Base-by-base conservation (phyloP, 805 yeast genomes). In the Yarrowia hollandica region DNA sequence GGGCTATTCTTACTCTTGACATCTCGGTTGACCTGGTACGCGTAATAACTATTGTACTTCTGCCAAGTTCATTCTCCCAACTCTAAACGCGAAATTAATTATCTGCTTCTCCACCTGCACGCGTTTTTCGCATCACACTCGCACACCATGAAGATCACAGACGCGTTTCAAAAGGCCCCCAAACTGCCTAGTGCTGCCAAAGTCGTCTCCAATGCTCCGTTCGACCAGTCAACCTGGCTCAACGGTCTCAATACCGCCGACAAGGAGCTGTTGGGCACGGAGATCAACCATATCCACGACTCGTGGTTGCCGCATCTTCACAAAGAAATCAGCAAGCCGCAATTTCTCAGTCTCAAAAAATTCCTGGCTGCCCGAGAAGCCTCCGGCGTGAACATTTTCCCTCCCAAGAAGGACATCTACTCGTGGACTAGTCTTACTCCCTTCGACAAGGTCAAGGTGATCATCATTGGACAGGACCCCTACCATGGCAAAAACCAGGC, bases 391-490 rank as follows among this genome's bases (percentile, higher is more conserved):
- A 77, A 82, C 1, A 77, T 92, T 0, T 92, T 89, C 72, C 99
- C 99, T 1, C 91, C 92, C 0, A 69, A 75, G 15, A 67, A 79
- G 12, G 86, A 88, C 61, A 82, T 94, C 18, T 94, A 94, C 69
- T 88, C 97, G 0, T 94, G 98, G 97, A 84, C 95, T 1, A 80
- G 90, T 28, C 76, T 84, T 15, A 90, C 98, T 0, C 96, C 96
- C 0, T 74, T 92, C 18, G 75, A 82, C 4, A 70, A 79, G 3
- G 87, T 90, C 16, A 84, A 83, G 67, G 94, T 92, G 23, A 79
- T 94, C 1, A 80, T 94, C 11, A 75, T 94, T 42, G 99, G 99
- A 0, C 99, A 94, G 71, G 99, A 94, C 70, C 99, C 99, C 0
- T 94, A 94, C 70, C 99, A 94, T 71, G 90, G 90, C 70, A 72